Evolutionary conservation across 1,139 yeast genomes (phyloP), one percentile per base, ranked within the genome.

Genomic region (Geotrichum reessii): DNA sequence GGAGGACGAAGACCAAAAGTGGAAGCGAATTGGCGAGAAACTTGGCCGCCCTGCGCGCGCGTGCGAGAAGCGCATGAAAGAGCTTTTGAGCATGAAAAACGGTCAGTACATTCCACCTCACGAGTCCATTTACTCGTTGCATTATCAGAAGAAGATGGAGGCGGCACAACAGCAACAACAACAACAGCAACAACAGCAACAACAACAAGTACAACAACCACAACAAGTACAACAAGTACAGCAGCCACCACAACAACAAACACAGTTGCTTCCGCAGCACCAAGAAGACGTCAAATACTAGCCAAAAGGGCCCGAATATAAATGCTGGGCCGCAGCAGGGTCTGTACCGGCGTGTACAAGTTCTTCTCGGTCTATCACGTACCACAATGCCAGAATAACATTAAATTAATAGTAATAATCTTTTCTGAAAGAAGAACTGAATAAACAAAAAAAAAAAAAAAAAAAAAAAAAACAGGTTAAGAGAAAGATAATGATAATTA

Each of bases 21-120:
- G 72, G 72, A 65, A 66, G 58, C 60, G 69, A 8, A 65, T 69
- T 17, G 65, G 70, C 14, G 72, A 67, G 42, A 63, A 62, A 55
- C 62, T 68, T 22, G 71, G 71, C 11, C 66, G 67, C 54, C 66
- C 72, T 0, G 66, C 71, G 2, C 63, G 62, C 50, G 69, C 69
- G 9, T 69, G 72, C 60, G 70, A 69, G 56, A 65, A 63, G 57
- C 58, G 72, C 17, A 63, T 65, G 60, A 57, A 55, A 49, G 62
- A 60, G 27, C 49, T 60, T 21, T 5, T 59, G 50, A 53, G 33
- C 49, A 27, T 51, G 12, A 42, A 44, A 24, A 50, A 54, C 24
- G 56, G 49, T 12, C 58, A 53, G 25, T 59, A 59, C 28, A 53
- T 59, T 24, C 58, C 62, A 1, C 59, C 59, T 12, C 50, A 55